These are phyloP conservation scores for Coniochaeta ligniaria DNA, from an alignment of 2,329 filamentous ascomycete genomes.

Conservation along the genomic window DNA sequence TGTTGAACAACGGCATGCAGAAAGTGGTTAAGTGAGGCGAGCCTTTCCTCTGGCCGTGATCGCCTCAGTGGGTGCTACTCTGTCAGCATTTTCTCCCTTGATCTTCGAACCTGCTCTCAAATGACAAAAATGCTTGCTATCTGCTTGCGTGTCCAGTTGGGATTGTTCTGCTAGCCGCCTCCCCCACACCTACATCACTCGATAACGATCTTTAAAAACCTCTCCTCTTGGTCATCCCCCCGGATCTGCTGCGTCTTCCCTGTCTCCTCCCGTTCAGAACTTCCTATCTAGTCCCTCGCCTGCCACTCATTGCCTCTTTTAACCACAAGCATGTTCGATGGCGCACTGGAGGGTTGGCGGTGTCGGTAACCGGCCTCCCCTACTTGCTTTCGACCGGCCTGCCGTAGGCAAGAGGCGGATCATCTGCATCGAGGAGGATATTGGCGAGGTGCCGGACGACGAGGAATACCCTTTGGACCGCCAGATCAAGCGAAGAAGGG, in stretches of 20 bases:
- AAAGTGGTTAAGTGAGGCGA: not conserved
- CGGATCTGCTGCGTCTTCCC: not conserved
- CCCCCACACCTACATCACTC: not conserved
- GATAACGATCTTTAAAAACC: not conserved
- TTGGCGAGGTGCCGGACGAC: not conserved
- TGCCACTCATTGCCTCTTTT: not conserved
- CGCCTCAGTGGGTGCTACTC: not conserved
- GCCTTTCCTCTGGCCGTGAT: not conserved
- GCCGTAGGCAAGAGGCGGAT: not conserved
- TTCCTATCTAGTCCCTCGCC: not conserved
- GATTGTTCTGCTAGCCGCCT: not conserved
- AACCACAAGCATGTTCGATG: slow-evolving; percentile 18
- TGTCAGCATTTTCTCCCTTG: not conserved
- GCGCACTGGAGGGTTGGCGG: slow-evolving; percentile 15
- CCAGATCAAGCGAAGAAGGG: slow-evolving; percentile 12
- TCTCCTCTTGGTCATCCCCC: not conserved
- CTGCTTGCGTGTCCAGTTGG: not conserved
- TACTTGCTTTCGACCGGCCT: slow-evolving; percentile 3
- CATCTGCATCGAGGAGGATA: slow-evolving; percentile 1
- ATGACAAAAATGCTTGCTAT: not conserved
- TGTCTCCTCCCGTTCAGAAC: not conserved
- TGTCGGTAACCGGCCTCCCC: slow-evolving; percentile 12
- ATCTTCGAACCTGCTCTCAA: not conserved
- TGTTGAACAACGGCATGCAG: not conserved
- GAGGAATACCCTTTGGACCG: slow-evolving; percentile 4